A percentile compares a stretch with the other conserved stretches of the same genome.
Conservation (phyloP, 148 eudicot genomes). For the Rhododendron williamsianum region DNA sequence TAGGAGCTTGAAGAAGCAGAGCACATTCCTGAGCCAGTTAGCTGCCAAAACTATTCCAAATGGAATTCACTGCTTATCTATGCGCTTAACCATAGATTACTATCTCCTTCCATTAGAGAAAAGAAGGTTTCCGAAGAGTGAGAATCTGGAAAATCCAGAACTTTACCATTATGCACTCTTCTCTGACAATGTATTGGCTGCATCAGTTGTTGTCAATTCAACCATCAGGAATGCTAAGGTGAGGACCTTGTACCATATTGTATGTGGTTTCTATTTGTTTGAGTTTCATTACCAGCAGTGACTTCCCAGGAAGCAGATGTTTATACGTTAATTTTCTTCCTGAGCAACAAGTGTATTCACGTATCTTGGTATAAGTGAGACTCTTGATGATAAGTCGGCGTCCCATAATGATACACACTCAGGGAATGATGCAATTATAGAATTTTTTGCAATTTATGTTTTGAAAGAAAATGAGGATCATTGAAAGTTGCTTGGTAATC, state of each 20-base stretch:
- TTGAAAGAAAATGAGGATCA: background rate
- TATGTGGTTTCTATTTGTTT: background rate
- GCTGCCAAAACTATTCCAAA: constrained; percentile 87
- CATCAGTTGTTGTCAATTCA: constrained; percentile 87
- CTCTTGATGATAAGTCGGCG: background rate
- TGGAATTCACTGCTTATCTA: constrained; percentile 72
- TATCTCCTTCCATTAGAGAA: constrained; percentile 62
- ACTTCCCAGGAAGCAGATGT: background rate
- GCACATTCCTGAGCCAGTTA: constrained; percentile 79
- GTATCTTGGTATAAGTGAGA: background rate
- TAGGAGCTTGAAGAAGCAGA: constrained; percentile 76
- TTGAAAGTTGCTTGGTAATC: background rate
- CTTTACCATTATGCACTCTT: constrained; percentile 84
- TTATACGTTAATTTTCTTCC: background rate
- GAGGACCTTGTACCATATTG: background rate
- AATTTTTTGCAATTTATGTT: background rate
- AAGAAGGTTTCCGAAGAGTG: constrained; percentile 60
- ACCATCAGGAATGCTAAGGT: constrained; percentile 79
- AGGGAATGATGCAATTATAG: background rate
- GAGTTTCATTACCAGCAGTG: background rate
- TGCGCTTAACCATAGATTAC: constrained; percentile 82
- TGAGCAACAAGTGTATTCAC: background rate
- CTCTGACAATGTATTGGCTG: constrained; percentile 78
- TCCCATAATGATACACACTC: background rate
- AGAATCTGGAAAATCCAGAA: constrained; percentile 64